Evolutionary conservation across 164 flowering plant species (phyloP).

Genomic region (Chloranthus sessilifolius): DNA sequence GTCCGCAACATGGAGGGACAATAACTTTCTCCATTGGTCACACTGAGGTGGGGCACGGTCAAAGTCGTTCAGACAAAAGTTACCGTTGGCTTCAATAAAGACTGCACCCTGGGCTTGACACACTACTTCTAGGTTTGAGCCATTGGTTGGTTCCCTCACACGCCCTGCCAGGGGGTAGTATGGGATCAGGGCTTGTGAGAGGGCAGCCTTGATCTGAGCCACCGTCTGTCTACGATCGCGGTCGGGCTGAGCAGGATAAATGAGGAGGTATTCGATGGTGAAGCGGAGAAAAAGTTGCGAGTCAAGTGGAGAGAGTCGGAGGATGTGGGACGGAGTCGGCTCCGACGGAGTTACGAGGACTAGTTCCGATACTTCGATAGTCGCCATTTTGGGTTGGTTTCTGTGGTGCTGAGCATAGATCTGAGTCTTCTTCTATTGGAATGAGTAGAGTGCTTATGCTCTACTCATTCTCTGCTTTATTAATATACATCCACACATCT

Average conservation of each 20-base stretch:
- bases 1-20: conserved; percentile 43
- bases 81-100: conserved; percentile 47
- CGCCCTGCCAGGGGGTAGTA: conserved; percentile 69
- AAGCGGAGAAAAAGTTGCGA: conserved; percentile 77
- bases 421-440: not conserved
- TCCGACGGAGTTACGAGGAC: conserved; percentile 40
- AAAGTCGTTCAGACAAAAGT: conserved; percentile 25
- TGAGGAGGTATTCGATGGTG: conserved; percentile 58
- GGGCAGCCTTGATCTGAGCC: conserved; percentile 36
- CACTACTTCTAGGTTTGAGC: conserved; percentile 40
- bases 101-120: conserved; percentile 57
- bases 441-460: not conserved
- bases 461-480: not conserved
- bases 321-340: conserved; percentile 49
- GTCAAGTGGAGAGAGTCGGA: conserved; percentile 58
- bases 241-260: conserved; percentile 28
- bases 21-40: conserved; percentile 41
- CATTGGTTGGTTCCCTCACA: conserved; percentile 30
- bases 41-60: conserved; percentile 32
- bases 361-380: conserved; percentile 33
- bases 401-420: not conserved
- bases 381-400: conserved; percentile 3
- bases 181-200: conserved; percentile 44
- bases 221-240: conserved; percentile 10
- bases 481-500: not conserved